Base-by-base conservation (phyloP, 2,329 filamentous ascomycete species). In the Byssoonygena ceratinophila region DNA sequence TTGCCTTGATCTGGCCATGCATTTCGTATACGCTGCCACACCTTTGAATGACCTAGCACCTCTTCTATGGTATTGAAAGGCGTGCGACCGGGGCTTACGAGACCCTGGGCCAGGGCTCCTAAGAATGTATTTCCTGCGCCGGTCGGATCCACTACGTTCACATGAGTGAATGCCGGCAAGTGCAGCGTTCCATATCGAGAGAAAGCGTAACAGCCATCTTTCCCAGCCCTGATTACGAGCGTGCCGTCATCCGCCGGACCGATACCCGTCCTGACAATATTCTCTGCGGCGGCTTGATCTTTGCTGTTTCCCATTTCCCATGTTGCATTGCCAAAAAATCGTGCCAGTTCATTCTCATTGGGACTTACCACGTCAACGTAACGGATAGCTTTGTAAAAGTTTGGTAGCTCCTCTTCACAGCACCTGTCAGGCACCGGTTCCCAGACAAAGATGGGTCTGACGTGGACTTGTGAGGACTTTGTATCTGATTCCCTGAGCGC, bases 101-200 rank as follows among this genome's bases (percentile, higher is more conserved):
- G 65, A 1, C 75, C 78, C 20, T 82, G 72, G 5, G 77, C 74
- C 54, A 83, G 63, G 1, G 78, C 80, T 20, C 81, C 80, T 7
- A 96, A 73, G 61, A 96, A 97, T 0, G 85, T 83, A 68, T 98
- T 98, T 0, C 92, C 92, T 18, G 89, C 92, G 8, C 92, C 92
- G 0, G 92, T 97, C 0, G 91, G 90, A 67, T 97, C 92, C n/a
- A 92, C 72, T 1, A 96, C 87, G 43, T 56, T 60, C 18, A 64
- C 69, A 59, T 64, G 66, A 60, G 90, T 85, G 63, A 84, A 91
- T 6, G 90, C 85, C 11, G 86, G 87, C 22, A 95, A 70, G 86
- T 88, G 94, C 54, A 76, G 72, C 60, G 61, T 64, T 40, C 66
- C 58, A 3, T 61, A 59, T 45, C 60, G 66, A 34, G 68, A 68